Evolutionary conservation across 371 early-diverging fungal species (phyloP).

Genomic region (Syncephalis fuscata): DNA sequence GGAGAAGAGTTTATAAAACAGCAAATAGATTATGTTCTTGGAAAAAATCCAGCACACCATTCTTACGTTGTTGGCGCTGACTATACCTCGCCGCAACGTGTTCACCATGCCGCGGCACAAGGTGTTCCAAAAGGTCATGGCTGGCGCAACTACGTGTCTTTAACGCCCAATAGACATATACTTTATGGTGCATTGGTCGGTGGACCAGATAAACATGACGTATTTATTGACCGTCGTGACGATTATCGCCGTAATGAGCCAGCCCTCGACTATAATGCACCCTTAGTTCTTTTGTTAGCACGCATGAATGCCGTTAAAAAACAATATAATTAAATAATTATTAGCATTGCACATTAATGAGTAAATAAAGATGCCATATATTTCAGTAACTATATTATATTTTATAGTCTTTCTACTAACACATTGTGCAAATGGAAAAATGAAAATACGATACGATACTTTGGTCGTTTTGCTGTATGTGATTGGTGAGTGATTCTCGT

Average conservation of each 20-base stretch:
- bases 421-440: no score
- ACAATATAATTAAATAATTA: no score
- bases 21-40: constrained; percentile 36
- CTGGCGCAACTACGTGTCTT: constrained; percentile 21
- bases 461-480: no score
- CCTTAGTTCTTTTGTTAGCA: constrained; percentile 11
- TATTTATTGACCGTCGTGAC: constrained; percentile 26
- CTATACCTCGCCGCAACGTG: constrained; percentile 33
- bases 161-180: constrained; percentile 13
- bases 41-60: constrained; percentile 31
- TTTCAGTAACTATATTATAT: no score
- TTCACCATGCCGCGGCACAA: constrained; percentile 42
- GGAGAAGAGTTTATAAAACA: constrained; percentile 22
- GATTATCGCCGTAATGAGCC: constrained; percentile 27
- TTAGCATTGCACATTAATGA: no score
- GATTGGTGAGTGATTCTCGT: no score
- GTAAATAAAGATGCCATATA: no score
- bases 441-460: no score
- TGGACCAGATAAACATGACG: constrained; percentile 34
- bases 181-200: constrained; percentile 47
- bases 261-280: constrained; percentile 46
- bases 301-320: not conserved
- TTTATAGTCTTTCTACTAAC: no score
- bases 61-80: constrained; percentile 42
- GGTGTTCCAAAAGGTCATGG: constrained; percentile 23